These are phyloP conservation scores for Durio zibethinus DNA, from an alignment of 345 rosid genomes.

Conservation along the genomic window DNA sequence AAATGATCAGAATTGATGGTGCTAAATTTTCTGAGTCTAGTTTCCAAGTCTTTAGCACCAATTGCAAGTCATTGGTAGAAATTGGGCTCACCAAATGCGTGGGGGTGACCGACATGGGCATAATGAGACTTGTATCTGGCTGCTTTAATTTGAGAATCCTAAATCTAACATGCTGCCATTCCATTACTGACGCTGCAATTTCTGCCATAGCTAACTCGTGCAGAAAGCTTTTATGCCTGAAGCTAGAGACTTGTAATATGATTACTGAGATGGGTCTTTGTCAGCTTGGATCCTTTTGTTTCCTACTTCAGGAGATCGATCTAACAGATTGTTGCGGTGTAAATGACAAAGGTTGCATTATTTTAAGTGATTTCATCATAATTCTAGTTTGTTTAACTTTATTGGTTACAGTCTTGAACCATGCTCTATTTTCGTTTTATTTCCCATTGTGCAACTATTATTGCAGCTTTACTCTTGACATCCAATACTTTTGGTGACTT, in stretches of 20 bases:
- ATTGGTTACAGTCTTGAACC: neutral
- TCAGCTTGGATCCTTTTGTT: conserved; percentile 57
- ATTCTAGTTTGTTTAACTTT: conserved; percentile 1
- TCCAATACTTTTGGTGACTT: neutral
- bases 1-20: conserved; percentile 53
- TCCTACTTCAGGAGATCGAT: conserved; percentile 71
- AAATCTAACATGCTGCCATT: conserved; percentile 68
- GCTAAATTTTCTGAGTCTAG: conserved; percentile 51
- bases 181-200: conserved; percentile 68
- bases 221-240: conserved; percentile 56
- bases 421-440: neutral
- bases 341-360: conserved; percentile 58
- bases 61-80: conserved; percentile 59
- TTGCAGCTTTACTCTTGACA: neutral
- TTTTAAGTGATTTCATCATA: neutral
- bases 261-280: conserved; percentile 77
- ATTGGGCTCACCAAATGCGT: conserved; percentile 75
- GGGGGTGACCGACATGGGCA: conserved; percentile 56
- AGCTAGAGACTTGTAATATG: conserved; percentile 78
- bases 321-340: conserved; percentile 77
- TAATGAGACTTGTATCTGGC: conserved; percentile 57
- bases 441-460: neutral
- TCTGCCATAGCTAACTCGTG: conserved; percentile 69
- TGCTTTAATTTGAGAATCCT: conserved; percentile 53
- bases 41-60: conserved; percentile 42